Evolutionary conservation across 805 yeast species (phyloP), one percentile per base, ranked within the genome.

Genomic region (Metschnikowia sp.): DNA sequence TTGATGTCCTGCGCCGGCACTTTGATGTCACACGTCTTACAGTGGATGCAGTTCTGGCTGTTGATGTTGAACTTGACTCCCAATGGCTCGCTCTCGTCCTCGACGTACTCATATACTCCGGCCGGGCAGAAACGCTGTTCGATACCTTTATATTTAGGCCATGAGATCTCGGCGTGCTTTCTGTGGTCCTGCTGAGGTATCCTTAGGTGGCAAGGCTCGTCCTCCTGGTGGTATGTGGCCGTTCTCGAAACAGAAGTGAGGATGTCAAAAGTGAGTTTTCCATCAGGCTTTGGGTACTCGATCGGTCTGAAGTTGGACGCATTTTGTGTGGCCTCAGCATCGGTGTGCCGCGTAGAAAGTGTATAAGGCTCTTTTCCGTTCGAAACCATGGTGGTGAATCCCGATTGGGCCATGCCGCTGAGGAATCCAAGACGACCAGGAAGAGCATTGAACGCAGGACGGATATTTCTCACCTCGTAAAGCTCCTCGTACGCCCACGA

Each of bases 21-120:
- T 69, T 94, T 94, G 66, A 94, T 94, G 68, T 94, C 99, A 74
- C 99, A 92, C 2, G 98, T 92, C 69, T 94, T 94, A 74, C 99
- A 94, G 68, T 94, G 99, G 55, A 94, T 91, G 74, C 99, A 94
- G 69, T 94, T 94, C 70, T 94, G 99, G 18, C 96, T 81, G 70
- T 94, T 94, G 68, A 94, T 92, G 65, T 88, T 94, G 70, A 94
- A 92, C 61, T 82, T 79, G 13, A 89, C 94, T 5, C 94, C 94
- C 32, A 75, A 56, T 15, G 65, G 64, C 31, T 76, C 70, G 8
- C 61, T 60, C 44, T 79, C 85, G 62, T 87, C 94, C 52, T 84
- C 83, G n/a, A 82, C 63, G 60, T 88, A 94, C 69, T 94, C 99
- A 66, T 94, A 94, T 10, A 94, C 99, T 22, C 99, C 99, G 19